Conservation (phyloP, 805 yeast genomes). For the Saturnispora diversa region DNA sequence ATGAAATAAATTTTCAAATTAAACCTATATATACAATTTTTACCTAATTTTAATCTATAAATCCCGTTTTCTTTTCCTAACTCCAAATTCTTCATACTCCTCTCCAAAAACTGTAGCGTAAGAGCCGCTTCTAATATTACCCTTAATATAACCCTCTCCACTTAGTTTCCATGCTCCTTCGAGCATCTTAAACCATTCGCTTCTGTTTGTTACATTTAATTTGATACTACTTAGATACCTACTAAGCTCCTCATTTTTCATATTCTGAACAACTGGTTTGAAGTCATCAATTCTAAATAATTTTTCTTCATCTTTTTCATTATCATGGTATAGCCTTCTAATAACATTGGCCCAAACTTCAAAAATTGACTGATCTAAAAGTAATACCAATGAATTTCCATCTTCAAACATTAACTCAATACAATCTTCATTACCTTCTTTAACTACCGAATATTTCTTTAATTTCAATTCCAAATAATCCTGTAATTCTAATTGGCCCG, state of each 20-base stretch:
- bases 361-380: neutral
- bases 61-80: neutral
- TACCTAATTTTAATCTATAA: too few relatives aligned
- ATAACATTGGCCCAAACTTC: constrained; percentile 2
- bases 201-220: neutral
- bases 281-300: constrained; percentile 2
- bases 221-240: neutral
- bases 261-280: neutral
- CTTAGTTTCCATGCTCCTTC: constrained; percentile 3
- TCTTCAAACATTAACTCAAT: neutral
- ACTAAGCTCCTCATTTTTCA: neutral
- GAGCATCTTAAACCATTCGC: constrained; percentile 4
- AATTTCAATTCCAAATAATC: neutral
- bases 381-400: neutral
- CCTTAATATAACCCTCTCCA: constrained; percentile 7
- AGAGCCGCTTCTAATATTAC: constrained; percentile 1
- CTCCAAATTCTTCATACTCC: constrained; percentile 1
- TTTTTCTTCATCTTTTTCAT: constrained; percentile 1
- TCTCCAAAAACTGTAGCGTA: constrained; percentile 7
- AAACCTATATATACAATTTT: neutral
- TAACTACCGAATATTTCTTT: neutral
- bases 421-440: neutral
- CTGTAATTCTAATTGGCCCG: neutral
- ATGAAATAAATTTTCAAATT: neutral
- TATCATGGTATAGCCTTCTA: constrained; percentile 3